Base-by-base conservation (phyloP, 1,139 yeast genomes). In the Chernovozyma sophiae-reginae region DNA sequence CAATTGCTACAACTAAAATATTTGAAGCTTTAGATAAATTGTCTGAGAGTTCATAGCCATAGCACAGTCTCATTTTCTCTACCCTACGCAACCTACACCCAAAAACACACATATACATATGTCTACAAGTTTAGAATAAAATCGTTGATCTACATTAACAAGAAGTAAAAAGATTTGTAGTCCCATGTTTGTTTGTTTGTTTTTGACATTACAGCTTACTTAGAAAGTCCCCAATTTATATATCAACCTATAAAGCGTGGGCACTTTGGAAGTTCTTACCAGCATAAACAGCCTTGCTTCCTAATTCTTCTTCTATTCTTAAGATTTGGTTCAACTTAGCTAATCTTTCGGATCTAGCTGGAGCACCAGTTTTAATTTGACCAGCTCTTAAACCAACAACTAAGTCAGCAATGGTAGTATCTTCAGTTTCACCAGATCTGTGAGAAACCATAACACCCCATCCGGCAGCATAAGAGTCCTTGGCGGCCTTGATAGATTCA, bases 341-440 rank as follows among this genome's bases (percentile, higher is more conserved):
- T 70, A 90, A 82, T 81, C 97, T 89, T 79, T 90, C 97, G 52
- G 96, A 86, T 79, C 97, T 87, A 55, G 96, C 95, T 65, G 97
- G 96, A 63, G 97, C 97, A 82, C 97, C 97, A 56, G 96, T 85
- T 89, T 90, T 90, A 72, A 90, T 83, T 79, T 90, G 96, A 68
- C 96, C 97, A 54, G 95, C 62, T 80, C 97, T 86, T 68, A 90
- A 78, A 76, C 97, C 97, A 58, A 90, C 96, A 56, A 89, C 76
- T 65, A 90, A 79, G 72, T 90, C 97, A 62, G 97, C 97, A 72
- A 90, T 89, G 77, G 86, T 82, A 56, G 95, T 83, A 74, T 90
- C 97, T 77, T 90, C 97, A 52, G 97, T 89, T 80, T 90, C 97
- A 76, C 97, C 97, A 55, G 96, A 87, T 79, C 96, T 85, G 82